Conservation (phyloP, 441 rosid genomes). For the Erodium chrysanthum region DNA sequence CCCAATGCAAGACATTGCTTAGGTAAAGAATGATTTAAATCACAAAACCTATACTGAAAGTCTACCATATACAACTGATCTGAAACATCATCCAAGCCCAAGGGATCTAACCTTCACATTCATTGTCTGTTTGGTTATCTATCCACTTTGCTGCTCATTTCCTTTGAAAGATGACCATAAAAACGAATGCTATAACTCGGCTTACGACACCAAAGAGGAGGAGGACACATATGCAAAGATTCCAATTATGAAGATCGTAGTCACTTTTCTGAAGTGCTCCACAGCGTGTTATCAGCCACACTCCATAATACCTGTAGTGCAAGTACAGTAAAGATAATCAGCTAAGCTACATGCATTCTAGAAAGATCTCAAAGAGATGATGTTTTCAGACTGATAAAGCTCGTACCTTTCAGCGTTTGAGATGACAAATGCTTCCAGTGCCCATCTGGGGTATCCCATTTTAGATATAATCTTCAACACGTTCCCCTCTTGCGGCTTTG, state of each 20-base stretch:
- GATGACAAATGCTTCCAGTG: constrained; percentile 69
- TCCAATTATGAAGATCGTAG: constrained; percentile 53
- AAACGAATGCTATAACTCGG: constrained; percentile 51
- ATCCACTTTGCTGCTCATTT: constrained; percentile 24
- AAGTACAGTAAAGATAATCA: not conserved
- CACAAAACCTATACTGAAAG: not conserved
- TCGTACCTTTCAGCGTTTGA: constrained; percentile 65
- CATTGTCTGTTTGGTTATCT: not conserved
- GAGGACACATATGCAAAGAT: constrained; percentile 45
- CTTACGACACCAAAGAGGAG: constrained; percentile 37
- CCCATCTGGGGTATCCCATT: constrained; percentile 83
- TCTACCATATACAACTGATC: not conserved
- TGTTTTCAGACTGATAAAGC: not conserved
- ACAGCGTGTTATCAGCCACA: constrained; percentile 84
- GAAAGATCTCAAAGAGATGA: not conserved
- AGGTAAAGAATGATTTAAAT: not conserved
- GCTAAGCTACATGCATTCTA: not conserved
- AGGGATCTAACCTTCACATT: not conserved
- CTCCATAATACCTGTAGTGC: constrained; percentile 63
- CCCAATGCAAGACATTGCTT: not conserved
- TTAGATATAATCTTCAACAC: constrained; percentile 33
- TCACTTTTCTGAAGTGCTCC: constrained; percentile 50
- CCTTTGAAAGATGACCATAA: constrained; percentile 63
- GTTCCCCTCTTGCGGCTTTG: constrained; percentile 33
- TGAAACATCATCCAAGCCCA: not conserved